A percentile compares a stretch with the other conserved stretches of the same genome.
phyloP scores from a whole-genome alignment of 352 stramenopile genomes.

The Blastocystis sp. region DNA sequence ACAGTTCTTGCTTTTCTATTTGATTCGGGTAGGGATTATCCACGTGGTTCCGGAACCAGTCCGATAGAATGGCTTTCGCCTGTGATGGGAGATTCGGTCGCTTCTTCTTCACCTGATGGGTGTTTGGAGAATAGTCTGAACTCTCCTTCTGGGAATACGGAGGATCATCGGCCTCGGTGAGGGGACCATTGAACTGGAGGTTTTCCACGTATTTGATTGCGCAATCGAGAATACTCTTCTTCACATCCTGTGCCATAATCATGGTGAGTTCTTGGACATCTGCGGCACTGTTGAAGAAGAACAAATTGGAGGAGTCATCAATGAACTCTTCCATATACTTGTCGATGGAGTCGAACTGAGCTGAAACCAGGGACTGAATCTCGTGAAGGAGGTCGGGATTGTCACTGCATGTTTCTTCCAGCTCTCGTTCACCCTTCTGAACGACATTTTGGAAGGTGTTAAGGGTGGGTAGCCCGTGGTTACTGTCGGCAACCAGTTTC shows the following conservation, averaged over 20 bases:
- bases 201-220: background rate
- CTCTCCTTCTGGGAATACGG: background rate
- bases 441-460: background rate
- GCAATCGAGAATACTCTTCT: slow-evolving; percentile 14
- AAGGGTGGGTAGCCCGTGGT: background rate
- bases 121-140: background rate
- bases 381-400: background rate
- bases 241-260: background rate
- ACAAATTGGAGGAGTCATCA: background rate
- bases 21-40: slow-evolving; percentile 45
- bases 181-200: background rate
- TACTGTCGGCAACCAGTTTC: background rate
- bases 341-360: background rate
- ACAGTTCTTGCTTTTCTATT: slow-evolving; percentile 17
- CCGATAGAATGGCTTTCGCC: slow-evolving; percentile 29
- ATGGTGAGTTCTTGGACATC: background rate
- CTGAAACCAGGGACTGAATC: background rate
- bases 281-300: background rate
- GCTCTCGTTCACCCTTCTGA: background rate
- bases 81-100: slow-evolving; percentile 11
- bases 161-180: background rate
- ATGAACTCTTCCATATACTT: background rate
- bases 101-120: background rate
- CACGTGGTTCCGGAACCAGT: slow-evolving; percentile 25
- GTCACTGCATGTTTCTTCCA: background rate